Evolutionary conservation across 257 asterid genomes (phyloP).

Genomic region (Petrea volubilis): DNA sequence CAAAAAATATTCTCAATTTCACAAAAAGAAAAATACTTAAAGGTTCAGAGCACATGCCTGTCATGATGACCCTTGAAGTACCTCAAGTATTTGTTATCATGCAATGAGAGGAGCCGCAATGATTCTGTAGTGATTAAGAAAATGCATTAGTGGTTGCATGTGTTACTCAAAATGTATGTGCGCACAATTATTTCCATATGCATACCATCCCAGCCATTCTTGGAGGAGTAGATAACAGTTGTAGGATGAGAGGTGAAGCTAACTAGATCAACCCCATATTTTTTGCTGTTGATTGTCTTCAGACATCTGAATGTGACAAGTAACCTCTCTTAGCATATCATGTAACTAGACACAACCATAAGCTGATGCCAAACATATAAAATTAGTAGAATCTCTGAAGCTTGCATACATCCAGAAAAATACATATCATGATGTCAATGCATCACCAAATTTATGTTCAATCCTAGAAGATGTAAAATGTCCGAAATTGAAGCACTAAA

Average conservation of each 20-base stretch:
- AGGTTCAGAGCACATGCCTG: conserved; percentile 54
- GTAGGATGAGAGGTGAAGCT: conserved; percentile 96
- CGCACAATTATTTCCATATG: neutral
- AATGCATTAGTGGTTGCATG: conserved; percentile 10
- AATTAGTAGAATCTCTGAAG: neutral
- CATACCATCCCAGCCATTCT: conserved; percentile 99
- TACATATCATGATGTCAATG: neutral
- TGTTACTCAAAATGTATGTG: conserved; percentile 16
- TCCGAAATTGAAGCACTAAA: neutral
- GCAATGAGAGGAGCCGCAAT: conserved; percentile 92
- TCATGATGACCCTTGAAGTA: conserved; percentile 99
- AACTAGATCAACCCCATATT: conserved; percentile 95
- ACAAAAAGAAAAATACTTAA: conserved; percentile 10
- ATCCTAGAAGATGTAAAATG: neutral
- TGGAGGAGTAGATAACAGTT: conserved; percentile 94
- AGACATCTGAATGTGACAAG: conserved; percentile 59
- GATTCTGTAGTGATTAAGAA: conserved; percentile 69
- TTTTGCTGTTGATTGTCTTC: conserved; percentile 96
- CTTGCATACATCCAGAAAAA: neutral
- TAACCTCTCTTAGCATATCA: conserved; percentile 25
- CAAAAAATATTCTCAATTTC: neutral
- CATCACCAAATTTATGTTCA: neutral
- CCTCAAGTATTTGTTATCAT: conserved; percentile 95
- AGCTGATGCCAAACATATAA: neutral
- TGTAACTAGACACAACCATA: conserved; percentile 1